Percentiles rank a stretch among this genome's conserved stretches.
Conservation (phyloP, 352 stramenopile species). For the Phytophthora sansomeana region DNA sequence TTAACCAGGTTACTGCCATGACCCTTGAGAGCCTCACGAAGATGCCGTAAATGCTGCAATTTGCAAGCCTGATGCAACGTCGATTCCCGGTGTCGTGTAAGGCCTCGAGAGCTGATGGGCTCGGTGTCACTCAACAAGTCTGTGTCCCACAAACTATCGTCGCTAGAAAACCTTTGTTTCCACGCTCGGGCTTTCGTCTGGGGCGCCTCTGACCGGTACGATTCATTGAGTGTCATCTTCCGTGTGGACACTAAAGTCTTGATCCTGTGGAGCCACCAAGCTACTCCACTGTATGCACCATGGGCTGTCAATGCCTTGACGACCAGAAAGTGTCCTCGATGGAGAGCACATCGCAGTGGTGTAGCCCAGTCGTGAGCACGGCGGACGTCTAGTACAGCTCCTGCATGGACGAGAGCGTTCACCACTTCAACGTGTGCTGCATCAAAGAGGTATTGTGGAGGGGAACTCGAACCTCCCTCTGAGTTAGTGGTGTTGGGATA, state of each 20-base stretch:
- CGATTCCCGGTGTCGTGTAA: slow-evolving; percentile 2
- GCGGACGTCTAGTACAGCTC: slow-evolving; percentile 30
- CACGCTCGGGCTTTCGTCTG: no score
- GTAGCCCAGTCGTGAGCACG: slow-evolving; percentile 30
- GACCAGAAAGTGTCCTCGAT: slow-evolving; percentile 39
- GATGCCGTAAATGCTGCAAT: slow-evolving; percentile 8
- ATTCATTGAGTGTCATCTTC: background rate
- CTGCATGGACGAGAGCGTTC: slow-evolving; percentile 24
- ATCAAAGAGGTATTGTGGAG: slow-evolving; percentile 23
- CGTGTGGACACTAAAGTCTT: slow-evolving; percentile 38
- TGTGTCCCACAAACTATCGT: slow-evolving; percentile 17
- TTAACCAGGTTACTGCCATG: slow-evolving; percentile 15
- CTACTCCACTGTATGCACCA: slow-evolving; percentile 32
- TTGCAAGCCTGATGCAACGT: slow-evolving; percentile 16
- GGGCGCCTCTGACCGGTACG: background rate
- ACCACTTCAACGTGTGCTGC: slow-evolving; percentile 42
- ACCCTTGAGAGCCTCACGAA: slow-evolving; percentile 27
- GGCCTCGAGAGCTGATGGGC: background rate
- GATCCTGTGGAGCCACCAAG: slow-evolving; percentile 38
- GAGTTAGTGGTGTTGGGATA: slow-evolving; percentile 16
- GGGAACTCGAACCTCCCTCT: background rate
- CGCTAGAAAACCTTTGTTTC: background rate
- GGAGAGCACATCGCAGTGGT: slow-evolving; percentile 42
- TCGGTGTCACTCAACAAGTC: slow-evolving; percentile 15
- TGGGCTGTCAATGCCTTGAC: slow-evolving; percentile 42